Evolutionary conservation across 108 stramenopile genomes (phyloP), one percentile per base, ranked within the genome.

Genomic region (Aurantiochytrium sp.): DNA sequence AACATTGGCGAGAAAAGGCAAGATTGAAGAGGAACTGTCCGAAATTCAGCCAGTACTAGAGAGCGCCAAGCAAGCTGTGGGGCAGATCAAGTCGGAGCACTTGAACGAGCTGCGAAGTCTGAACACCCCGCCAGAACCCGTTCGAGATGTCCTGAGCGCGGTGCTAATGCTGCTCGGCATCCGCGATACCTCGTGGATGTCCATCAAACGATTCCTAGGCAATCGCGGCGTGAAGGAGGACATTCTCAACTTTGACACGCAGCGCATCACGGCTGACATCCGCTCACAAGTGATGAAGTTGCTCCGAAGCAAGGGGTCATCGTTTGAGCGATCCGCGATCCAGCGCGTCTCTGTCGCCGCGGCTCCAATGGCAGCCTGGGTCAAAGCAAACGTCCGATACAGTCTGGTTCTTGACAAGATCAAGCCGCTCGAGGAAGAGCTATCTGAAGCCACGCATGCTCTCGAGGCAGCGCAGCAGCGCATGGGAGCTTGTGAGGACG

Each of bases 361-460:
- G 4, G 95, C 93, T 16, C 95, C 95, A 2, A 60, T 95, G 21
- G 94, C 94, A 3, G 73, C 90, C 10, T 95, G 95, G 95, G 93
- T 94, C 44, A 93, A 94, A 69, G 94, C 94, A 35, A 94, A 93
- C 88, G 76, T 95, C 51, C 60, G 93, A 83, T 95, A 93, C 87
- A 89, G 89, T 29, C 76, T 91, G 12, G 93, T 94, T 14, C 90
- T 95, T 42, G 93, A 94, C 60, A 93, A 92, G 53, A 93, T 95
- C 43, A 89, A 89, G 59, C 95, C 95, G 0, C 72, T 95, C 59
- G 91, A 94, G 87, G 92, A 58, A 21, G 93, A 94, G 58, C 71
- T 94, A 19, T 14, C 58, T 4, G 90, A 91, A 55, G 95, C 94
- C 14, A 89, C 91, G 23, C 58, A 29, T 4, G 90, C 87, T 0